Evolutionary conservation across 768 basidiomycete genomes (phyloP), one percentile per base, ranked within the genome.

Genomic region (Mycena leptocephala): DNA sequence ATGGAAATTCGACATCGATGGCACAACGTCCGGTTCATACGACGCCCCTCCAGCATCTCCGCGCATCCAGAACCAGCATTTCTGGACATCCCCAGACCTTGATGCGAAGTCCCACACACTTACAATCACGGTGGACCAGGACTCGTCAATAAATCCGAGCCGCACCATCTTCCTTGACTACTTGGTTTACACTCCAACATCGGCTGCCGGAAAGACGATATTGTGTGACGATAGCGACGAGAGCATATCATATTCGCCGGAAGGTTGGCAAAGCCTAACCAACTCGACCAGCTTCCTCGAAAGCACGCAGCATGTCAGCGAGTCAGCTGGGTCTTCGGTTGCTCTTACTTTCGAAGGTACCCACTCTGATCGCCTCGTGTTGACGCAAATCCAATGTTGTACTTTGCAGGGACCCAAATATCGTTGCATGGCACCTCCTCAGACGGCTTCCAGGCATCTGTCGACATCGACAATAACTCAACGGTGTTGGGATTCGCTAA

Each of bases 291-390:
- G 13, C 43, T 14, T 13, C 35, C 51, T 70, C 26, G 37, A 70
- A 24, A 5, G 51, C 11, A 46, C 68, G 1, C 16, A n/a, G n/a
- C 68, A 70, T n/a, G 22, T 46, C 39, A 58, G 41, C 46, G n/a
- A 14, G 22, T 26, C 6, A n/a, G 7, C 39, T 14, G 56, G 53
- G 7, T 9, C 37, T 41, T 28, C 28, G 33, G 37, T 59, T 59
- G 20, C 68, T 33, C 20, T 70, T 3, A 14, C 14, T 30, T 70
- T 70, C 46, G 55, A 70, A 59, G 68, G 68, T 70, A 22, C 28
- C 22, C 55, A 30, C 9, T 33, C 18, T 43, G 4, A 33, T 59
- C 18, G 3, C 39, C 28, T 9, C 28, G 14, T 28, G 28, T 30
- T 14, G 3, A 18, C 41, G 35, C 20, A 39, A n/a, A 55, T 56